Conservation (phyloP, 2,329 filamentous ascomycete genomes). For the Fusarium armeniacum region DNA sequence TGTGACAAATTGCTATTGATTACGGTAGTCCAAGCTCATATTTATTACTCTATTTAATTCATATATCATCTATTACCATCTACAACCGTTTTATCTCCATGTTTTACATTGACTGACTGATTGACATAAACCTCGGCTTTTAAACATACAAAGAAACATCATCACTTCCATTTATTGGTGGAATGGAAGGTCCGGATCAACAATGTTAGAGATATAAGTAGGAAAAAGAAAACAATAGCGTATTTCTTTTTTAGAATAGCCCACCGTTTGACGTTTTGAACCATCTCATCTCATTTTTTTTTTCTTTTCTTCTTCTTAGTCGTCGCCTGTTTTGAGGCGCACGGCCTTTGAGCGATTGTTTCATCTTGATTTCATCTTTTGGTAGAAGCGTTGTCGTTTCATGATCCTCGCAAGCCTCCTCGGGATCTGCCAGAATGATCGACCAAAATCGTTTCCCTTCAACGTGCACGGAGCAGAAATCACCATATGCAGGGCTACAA, state of each 20-base stretch:
- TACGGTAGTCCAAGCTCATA: too few relatives aligned
- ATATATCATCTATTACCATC: background rate
- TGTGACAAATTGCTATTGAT: background rate
- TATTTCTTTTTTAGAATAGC: background rate
- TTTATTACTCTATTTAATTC: background rate
- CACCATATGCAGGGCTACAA: conserved; percentile 23
- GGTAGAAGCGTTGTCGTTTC: conserved; percentile 32
- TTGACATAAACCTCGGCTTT: conserved; percentile 7
- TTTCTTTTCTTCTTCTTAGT: background rate
- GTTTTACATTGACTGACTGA: conserved; percentile 11
- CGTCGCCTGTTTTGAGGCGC: conserved; percentile 22
- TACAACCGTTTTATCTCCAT: conserved; percentile 2
- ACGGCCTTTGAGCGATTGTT: conserved; percentile 26
- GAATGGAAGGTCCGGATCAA: conserved; percentile 17
- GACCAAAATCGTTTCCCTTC: background rate
- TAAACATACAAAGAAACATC: conserved; percentile 16
- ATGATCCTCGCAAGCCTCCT: conserved; percentile 18
- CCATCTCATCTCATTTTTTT: conserved; percentile 1
- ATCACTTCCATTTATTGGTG: conserved; percentile 4
- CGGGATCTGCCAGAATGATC: conserved; percentile 16
- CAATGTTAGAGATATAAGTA: background rate
- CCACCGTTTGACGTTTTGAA: background rate
- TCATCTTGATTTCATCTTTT: conserved; percentile 19
- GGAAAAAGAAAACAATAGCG: background rate
- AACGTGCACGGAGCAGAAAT: background rate